These are phyloP conservation scores for Viola pubescens DNA, from an alignment of 441 rosid genomes.

Conservation along the genomic window DNA sequence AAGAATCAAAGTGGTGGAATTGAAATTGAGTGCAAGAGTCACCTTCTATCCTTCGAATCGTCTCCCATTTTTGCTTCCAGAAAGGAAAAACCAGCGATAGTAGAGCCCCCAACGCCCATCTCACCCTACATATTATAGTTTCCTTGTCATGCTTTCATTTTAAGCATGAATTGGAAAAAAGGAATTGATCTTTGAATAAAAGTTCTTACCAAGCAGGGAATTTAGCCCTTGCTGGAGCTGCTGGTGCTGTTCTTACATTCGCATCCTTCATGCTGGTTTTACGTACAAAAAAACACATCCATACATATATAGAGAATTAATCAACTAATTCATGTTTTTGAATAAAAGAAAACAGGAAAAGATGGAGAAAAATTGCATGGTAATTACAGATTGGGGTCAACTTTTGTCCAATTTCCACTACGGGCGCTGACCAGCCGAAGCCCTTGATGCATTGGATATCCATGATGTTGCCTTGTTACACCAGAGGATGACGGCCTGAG, in stretches of 20 bases:
- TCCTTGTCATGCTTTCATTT: background rate
- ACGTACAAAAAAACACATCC: too few relatives aligned
- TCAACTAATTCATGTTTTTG: too few relatives aligned
- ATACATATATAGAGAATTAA: too few relatives aligned
- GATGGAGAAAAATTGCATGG: too few relatives aligned
- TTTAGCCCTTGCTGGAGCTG: background rate
- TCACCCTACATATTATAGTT: conserved; percentile 40
- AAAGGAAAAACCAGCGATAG: conserved; percentile 40
- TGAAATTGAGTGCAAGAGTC: background rate
- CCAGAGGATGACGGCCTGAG: background rate
- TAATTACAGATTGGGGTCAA: too few relatives aligned
- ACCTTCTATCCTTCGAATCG: conserved; percentile 48
- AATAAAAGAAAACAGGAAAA: too few relatives aligned
- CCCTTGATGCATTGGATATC: too few relatives aligned
- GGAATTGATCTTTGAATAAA: background rate
- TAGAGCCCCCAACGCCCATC: conserved; percentile 48
- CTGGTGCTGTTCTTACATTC: background rate
- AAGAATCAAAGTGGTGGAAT: background rate
- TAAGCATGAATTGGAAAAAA: background rate
- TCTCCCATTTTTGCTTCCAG: conserved; percentile 41
- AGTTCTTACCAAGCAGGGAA: background rate
- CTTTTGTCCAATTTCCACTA: too few relatives aligned
- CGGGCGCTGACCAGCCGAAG: too few relatives aligned
- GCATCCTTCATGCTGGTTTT: background rate
- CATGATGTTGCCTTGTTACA: too few relatives aligned